Evolutionary conservation across 768 basidiomycete genomes (phyloP), one percentile per base, ranked within the genome.

Genomic region (Glaciozyma martinii): DNA sequence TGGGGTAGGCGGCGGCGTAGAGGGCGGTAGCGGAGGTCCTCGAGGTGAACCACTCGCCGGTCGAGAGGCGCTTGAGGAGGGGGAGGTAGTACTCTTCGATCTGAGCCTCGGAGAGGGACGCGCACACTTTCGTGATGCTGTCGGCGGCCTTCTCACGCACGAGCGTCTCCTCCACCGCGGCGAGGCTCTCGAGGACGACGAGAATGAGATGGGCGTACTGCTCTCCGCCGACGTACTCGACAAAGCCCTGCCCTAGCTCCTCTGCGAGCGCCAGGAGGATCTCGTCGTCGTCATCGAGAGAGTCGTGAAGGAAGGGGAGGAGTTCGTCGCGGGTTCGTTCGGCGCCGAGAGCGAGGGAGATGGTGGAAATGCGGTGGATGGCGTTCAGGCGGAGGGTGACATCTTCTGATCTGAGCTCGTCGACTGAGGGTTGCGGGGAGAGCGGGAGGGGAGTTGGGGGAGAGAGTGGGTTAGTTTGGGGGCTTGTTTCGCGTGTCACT

Each of bases 281-380:
- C 74, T 99, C 95, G 77, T 99, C 95, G 78, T 99, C 95, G 74
- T 99, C 95, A 77, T 99, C 95, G 71, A 99, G 86, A n/a, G 91
- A 93, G 74, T 99, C 94, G 79, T 92, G 90, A 60, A 99, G 84
- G 80, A 99, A 99, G 2, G 92, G 90, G 67, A 99, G 84, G 71
- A 99, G 84, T 76, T 99, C 95, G 61, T 91, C 88, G 68, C 94
- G 85, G 30, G 93, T 89, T 72, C 95, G 89, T 80, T 93, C 88
- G 50, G 91, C 85, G 9, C 95, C 94, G 59, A 99, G 82, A 23
- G 95, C 95, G 67, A 99, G 83, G 8, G 94, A 94, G 78, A 99
- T 99, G 56, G 95, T 99, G 59, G 92, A 91, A 74, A 99, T 84
- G 78, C 93, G 89, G 78, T 92, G 91, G 70, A 99, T 93, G 66